Base-by-base conservation (phyloP, 2,329 filamentous ascomycete species). In the Pseudocercospora macadamiae region DNA sequence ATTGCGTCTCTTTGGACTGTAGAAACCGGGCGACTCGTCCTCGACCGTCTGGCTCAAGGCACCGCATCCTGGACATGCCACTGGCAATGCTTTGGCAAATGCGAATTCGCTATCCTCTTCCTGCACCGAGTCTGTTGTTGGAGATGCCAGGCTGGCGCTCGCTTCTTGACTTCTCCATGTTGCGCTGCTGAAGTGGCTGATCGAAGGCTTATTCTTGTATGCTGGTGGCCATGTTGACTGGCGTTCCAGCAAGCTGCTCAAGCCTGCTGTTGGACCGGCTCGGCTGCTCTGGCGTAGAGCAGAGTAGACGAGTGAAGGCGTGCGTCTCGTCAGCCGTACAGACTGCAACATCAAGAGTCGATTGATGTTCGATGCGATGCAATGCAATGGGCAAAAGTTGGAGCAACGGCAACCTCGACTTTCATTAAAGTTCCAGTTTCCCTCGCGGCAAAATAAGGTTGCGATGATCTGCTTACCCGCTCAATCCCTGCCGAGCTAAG, bases 21-120 rank as follows among this genome's bases (percentile, higher is more conserved):
- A 88, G 70, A 79, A 87, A 9, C 86, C 86, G 2, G 85, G 80
- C 63, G 82, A 79, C 1, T 79, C 74, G 32, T 79, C 74, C 47
- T 83, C 79, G 49, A 83, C 70, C 4, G 80, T 82, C 70, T 88
- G 85, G 30, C 82, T 79, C 32, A 82, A 80, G 25, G 85, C 86
- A 54, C 86, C 86, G 64, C 86, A 88, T 65, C 86, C 86, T 26
- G 86, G 85, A 69, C 86, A 88, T 30, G 66, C 61, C 7, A 64
- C 37, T 2, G 68, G 71, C 18, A 73, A 61, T 8, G 55, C 62
- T 34, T 56, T 60, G 12, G 60, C 59, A 48, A 67, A 64, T 16
- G 51, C 58, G 25, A 26, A n/a, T n/a, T n/a, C n/a, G n/a, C n/a
- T n/a, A n/a, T n/a, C n/a, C n/a, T n/a, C n/a, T n/a, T n/a, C n/a